Percentiles rank a stretch among this genome's conserved stretches.
Conservation (phyloP, 2,329 filamentous ascomycete genomes). For the Leptographium galeiforme region DNA sequence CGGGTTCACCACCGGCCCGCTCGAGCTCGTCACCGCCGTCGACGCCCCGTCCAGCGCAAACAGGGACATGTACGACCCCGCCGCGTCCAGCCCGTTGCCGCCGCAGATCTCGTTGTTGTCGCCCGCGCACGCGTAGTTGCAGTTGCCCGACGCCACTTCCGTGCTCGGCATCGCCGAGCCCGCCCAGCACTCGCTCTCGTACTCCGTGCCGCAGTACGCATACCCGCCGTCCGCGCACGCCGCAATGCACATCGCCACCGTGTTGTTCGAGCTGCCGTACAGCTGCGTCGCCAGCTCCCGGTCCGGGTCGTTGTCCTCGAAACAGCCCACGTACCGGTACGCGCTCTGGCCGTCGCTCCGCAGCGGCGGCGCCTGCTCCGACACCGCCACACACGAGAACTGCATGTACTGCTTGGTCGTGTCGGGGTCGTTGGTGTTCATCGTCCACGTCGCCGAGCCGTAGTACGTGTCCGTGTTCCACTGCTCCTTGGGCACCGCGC, state of each 20-base stretch:
- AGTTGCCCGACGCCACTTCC: conserved; percentile 30
- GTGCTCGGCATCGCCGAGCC: conserved; percentile 31
- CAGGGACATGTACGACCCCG: conserved; percentile 31
- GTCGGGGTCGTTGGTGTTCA: conserved; percentile 41
- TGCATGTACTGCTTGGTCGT: conserved; percentile 38
- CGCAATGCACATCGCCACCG: conserved; percentile 30
- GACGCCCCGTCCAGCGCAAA: conserved; percentile 25
- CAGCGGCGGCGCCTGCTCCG: conserved; percentile 39
- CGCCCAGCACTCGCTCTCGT: conserved; percentile 40
- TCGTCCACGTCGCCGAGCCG: conserved; percentile 36
- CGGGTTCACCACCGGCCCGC: conserved; percentile 21
- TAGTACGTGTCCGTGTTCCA: conserved; percentile 40
- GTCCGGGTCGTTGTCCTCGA: conserved; percentile 39
- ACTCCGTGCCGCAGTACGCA: conserved; percentile 34
- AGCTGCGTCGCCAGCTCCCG: conserved; percentile 33
- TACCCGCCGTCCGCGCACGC: conserved; percentile 23
- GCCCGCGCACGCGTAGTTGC: conserved; percentile 37
- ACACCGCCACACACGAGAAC: conserved; percentile 36
- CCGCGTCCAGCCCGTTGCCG: conserved; percentile 28
- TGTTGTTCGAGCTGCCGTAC: conserved; percentile 26
- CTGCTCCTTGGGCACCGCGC: conserved; percentile 41
- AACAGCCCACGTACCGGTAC: conserved; percentile 43
- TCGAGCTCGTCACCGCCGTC: conserved; percentile 3
- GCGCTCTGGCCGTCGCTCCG: conserved; percentile 26
- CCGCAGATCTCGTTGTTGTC: conserved; percentile 38